A percentile compares a stretch with the other conserved stretches of the same genome.
phyloP scores from a whole-genome alignment of 306 rosid genomes.

The Prosopis cineraria region DNA sequence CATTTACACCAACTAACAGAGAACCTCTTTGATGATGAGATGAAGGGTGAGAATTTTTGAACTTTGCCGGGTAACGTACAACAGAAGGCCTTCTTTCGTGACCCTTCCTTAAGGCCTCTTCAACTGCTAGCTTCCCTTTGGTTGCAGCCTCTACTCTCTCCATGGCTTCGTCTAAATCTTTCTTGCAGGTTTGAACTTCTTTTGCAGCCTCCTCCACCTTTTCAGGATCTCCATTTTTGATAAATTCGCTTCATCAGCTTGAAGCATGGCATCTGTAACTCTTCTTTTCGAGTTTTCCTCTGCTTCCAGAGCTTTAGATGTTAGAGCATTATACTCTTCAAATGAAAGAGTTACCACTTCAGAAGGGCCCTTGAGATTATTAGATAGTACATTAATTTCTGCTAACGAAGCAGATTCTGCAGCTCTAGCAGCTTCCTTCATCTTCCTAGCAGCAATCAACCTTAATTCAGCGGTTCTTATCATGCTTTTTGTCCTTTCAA shows the following conservation, averaged over 20 bases:
- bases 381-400: slow-evolving; percentile 63
- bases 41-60: slow-evolving; percentile 59
- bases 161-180: slow-evolving; percentile 77
- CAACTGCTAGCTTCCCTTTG: slow-evolving; percentile 70
- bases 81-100: slow-evolving; percentile 63
- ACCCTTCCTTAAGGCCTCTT: slow-evolving; percentile 80
- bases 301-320: slow-evolving; percentile 57
- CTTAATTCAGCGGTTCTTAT: slow-evolving; percentile 78
- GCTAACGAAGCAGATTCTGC: slow-evolving; percentile 78
- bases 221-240: slow-evolving; percentile 64
- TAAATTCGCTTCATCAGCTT: slow-evolving; percentile 70
- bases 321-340: slow-evolving; percentile 69
- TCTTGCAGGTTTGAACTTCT: slow-evolving; percentile 77
- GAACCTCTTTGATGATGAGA: slow-evolving; percentile 54
- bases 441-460: slow-evolving; percentile 84
- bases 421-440: slow-evolving; percentile 95
- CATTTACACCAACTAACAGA: slow-evolving; percentile 55
- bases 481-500: slow-evolving; percentile 72
- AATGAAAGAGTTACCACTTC: slow-evolving; percentile 71
- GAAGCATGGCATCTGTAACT: slow-evolving; percentile 70
- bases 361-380: not conserved
- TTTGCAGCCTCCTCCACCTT: slow-evolving; percentile 77
- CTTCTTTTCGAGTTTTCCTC: slow-evolving; percentile 68
- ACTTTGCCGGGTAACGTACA: slow-evolving; percentile 54
- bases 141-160: slow-evolving; percentile 89